Base-by-base conservation (phyloP, 768 basidiomycete species). In the Lyophyllum semitale region DNA sequence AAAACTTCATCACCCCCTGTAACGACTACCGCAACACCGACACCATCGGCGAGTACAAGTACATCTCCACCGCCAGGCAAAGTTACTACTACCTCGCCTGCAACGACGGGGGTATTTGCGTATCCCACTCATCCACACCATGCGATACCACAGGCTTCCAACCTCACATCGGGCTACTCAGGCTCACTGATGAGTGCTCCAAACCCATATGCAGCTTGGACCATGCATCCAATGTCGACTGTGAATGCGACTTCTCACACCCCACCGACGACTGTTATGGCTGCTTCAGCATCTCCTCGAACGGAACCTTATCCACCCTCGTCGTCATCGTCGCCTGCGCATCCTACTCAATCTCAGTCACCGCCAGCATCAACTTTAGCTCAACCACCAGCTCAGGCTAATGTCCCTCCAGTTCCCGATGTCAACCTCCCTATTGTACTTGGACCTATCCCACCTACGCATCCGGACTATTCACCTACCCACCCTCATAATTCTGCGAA, bases 381-480 rank as follows among this genome's bases (percentile, higher is more conserved):
- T 48, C 48, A 61, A 51, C 53, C 62, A 41, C 51, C 58, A 54
- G 41, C 35, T 17, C 54, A 61, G n/a, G 29, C 59, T 2, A 23
- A 27, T 33, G 68, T 65, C 45, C 55, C 70, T 11, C 51, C 68
- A 18, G 71, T 80, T 44, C 76, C 80, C 12, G 80, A 81, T 51
- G 87, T 91, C 29, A 81, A 84, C 45, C 80, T 93, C 45, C 91
- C 93, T 8, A 92, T 94, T 56, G 69, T 91, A 33, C 76, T 95
- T 40, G 87, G 85, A 7, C 85, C 89, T 37, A 82, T 88, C 63
- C 93, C 83, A 25, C 74, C 81, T 4, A 81, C 84, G 18, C 85
- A 86, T 59, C 78, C 87, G 13, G 81, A 71, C 63, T 79, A 74
- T 71, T 77, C 67, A 33, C 81, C 70, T 32, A 71, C 66, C 57